Evolutionary conservation across 129 eudicot species (phyloP), one percentile per base, ranked within the genome.

Genomic region (Logfia minima): DNA sequence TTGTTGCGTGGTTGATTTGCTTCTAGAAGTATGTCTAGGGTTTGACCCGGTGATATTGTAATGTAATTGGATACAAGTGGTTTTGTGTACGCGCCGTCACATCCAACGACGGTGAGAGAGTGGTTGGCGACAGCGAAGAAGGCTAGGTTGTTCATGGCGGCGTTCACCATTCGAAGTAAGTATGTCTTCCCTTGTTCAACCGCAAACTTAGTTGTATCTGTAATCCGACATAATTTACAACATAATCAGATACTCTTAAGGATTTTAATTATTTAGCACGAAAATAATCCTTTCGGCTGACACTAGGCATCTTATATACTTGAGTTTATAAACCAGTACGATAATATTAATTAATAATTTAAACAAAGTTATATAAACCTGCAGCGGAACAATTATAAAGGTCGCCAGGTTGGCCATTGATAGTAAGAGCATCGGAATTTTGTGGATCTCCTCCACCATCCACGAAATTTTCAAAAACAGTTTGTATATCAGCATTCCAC

Each of bases 351-450:
- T 37, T 37, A 37, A 37, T 37, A 35, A 7, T n/a, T 4, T 9
- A 26, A 18, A 60, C 11, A 2, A 74, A 23, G 17, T 5, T 35
- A 14, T 1, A 1, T 58, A 66, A 58, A 86, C 92, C 87, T 80
- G 80, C 22, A 45, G 51, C 73, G 8, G 92, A 88, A 75, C 90
- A 88, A 37, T 82, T 78, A 52, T 78, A 81, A 1, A 71, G 79
- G 59, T 83, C 92, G 2, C 92, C 92, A 1, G 92, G 92, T 67
- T 88, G 92, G 18, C 92, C 90, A 16, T 88, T 88, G 23, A 88
- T 83, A 41, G 84, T 84, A 14, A 80, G 83, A 8, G 92, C 88
- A 74, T 88, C 92, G 18, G 92, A 88, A 31, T 3, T 53, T 21
- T 63, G 71, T 10, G 92, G 90, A 55, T 81, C 88, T n/a, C 81